These are phyloP conservation scores for Kitagawia praeruptora DNA, from an alignment of 129 eudicot species.

Conservation along the genomic window DNA sequence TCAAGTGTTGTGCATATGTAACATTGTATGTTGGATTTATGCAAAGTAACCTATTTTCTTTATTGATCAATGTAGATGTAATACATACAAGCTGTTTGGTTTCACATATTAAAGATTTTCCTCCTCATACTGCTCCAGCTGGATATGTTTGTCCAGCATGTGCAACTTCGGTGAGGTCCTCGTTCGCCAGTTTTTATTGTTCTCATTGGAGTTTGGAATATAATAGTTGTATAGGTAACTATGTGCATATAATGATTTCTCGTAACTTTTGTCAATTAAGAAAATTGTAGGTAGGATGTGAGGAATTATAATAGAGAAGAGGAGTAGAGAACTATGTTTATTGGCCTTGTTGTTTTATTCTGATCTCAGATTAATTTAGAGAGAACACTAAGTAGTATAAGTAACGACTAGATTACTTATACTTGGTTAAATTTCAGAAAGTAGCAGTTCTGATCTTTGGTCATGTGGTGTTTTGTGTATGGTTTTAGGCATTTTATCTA, in stretches of 20 bases:
- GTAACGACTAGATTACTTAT: not conserved
- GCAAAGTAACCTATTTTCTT: constrained; percentile 9
- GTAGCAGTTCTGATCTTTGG: not conserved
- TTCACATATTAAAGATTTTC: constrained; percentile 66
- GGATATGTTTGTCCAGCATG: constrained; percentile 87
- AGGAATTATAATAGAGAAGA: not conserved
- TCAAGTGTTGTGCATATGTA: not conserved
- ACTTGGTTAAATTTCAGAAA: not conserved
- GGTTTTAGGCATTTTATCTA: not conserved
- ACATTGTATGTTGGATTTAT: constrained; percentile 2
- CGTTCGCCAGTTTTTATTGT: constrained; percentile 8
- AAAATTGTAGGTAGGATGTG: not conserved
- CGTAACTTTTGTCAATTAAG: not conserved
- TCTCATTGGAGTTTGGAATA: not conserved
- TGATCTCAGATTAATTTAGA: not conserved
- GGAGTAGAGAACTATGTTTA: not conserved
- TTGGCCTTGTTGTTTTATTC: not conserved
- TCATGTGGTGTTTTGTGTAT: not conserved
- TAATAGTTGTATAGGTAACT: too few species aligned
- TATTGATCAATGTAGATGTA: constrained; percentile 36
- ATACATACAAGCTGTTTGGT: constrained; percentile 81
- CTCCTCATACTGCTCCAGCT: constrained; percentile 94
- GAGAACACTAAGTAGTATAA: not conserved
- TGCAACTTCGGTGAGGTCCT: constrained; percentile 62
- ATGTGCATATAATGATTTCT: not conserved